A percentile compares a stretch with the other conserved stretches of the same genome.
Conservation (phyloP, 495 filamentous ascomycete species). For the Hypoxylon fragiforme region DNA sequence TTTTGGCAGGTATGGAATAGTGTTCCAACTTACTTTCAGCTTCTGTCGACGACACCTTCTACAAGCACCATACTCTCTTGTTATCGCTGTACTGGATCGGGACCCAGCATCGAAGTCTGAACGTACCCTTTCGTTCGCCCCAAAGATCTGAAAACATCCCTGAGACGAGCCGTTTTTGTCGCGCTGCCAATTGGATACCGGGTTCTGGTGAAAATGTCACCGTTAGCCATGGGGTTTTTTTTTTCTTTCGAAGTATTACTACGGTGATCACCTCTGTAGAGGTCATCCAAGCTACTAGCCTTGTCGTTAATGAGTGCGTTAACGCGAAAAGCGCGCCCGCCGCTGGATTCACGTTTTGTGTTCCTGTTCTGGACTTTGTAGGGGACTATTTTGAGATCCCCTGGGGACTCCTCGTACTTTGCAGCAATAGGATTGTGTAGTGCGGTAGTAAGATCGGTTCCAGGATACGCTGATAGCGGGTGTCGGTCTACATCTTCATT, state of each 20-base stretch:
- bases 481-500: not conserved
- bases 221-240: slow-evolving; percentile 10
- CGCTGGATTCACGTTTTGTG: not conserved
- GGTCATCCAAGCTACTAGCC: not conserved
- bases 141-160: slow-evolving; percentile 11
- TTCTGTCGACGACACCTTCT: slow-evolving; percentile 10
- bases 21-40: not conserved
- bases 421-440: not conserved
- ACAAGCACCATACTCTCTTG: slow-evolving; percentile 11
- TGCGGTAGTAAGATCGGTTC: not conserved
- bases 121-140: slow-evolving; percentile 10
- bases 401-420: not conserved
- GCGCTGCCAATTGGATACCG: slow-evolving; percentile 9
- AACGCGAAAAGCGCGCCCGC: slow-evolving; percentile 9
- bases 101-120: slow-evolving; percentile 7
- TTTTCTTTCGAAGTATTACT: not conserved
- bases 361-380: slow-evolving; percentile 10
- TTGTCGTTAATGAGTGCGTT: slow-evolving; percentile 17
- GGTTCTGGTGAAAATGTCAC: slow-evolving; percentile 7
- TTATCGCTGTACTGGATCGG: slow-evolving; percentile 8
- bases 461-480: not conserved
- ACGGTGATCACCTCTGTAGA: not conserved
- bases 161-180: slow-evolving; percentile 11
- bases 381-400: slow-evolving; percentile 5
- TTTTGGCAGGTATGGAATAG: too few relatives aligned